These are phyloP conservation scores for Cupressus sempervirens DNA, from an alignment of 75 land plant genomes.

Conservation along the genomic window DNA sequence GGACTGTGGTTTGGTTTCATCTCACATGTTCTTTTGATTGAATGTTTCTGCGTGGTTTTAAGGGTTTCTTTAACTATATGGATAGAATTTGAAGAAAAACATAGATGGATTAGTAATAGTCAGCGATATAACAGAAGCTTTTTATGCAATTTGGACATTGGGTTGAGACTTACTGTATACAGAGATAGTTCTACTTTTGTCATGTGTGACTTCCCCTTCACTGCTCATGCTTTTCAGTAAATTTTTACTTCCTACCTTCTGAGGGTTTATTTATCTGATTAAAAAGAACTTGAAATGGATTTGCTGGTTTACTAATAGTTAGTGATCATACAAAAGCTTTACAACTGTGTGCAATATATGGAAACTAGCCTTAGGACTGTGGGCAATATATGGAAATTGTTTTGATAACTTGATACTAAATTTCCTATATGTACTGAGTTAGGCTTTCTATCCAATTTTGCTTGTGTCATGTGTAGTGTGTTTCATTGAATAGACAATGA, in stretches of 20 bases:
- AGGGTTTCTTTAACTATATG: too few relatives aligned
- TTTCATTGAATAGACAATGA: background rate
- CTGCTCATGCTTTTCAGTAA: background rate
- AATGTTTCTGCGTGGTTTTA: too few relatives aligned
- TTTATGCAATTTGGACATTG: too few relatives aligned
- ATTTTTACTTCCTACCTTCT: background rate
- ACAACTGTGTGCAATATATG: background rate
- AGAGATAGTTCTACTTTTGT: background rate
- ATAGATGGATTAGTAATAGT: too few relatives aligned
- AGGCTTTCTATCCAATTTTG: background rate
- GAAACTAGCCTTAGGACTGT: background rate
- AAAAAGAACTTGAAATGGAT: background rate
- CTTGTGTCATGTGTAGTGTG: too few relatives aligned
- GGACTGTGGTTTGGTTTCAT: too few relatives aligned
- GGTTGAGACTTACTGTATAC: too few relatives aligned
- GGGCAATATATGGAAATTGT: background rate
- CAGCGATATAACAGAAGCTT: too few relatives aligned
- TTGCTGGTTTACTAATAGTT: background rate
- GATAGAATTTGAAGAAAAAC: too few relatives aligned
- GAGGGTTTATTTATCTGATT: background rate
- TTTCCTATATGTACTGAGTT: background rate
- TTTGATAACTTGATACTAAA: background rate
- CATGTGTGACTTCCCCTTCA: background rate
- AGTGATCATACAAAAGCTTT: background rate
- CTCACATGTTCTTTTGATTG: too few relatives aligned